These are phyloP conservation scores for Metschnikowia anglica DNA, from an alignment of 805 yeast genomes.

Conservation along the genomic window DNA sequence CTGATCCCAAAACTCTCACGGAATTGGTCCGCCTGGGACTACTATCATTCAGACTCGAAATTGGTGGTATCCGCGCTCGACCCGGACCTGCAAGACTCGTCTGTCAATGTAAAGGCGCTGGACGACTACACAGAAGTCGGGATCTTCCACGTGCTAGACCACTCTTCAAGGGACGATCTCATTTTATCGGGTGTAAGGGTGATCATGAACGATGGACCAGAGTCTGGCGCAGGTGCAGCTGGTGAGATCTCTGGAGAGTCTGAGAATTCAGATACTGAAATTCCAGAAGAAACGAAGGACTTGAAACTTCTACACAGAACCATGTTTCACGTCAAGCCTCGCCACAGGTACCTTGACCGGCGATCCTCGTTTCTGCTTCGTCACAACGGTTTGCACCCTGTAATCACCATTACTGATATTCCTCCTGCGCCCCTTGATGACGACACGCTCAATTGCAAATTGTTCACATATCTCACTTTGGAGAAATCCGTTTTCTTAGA, in stretches of 20 bases:
- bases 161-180: slow-evolving; percentile 34
- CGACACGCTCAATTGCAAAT: slow-evolving; percentile 26
- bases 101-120: not conserved
- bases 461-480: slow-evolving; percentile 34
- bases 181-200: slow-evolving; percentile 38
- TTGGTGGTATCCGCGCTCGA: slow-evolving; percentile 11
- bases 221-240: not conserved
- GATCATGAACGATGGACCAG: slow-evolving; percentile 21
- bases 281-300: not conserved
- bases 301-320: slow-evolving; percentile 30
- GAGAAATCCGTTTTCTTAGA: slow-evolving; percentile 38
- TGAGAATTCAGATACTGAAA: slow-evolving; percentile 2
- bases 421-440: slow-evolving; percentile 27
- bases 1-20: slow-evolving; percentile 1
- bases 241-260: slow-evolving; percentile 14
- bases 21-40: slow-evolving; percentile 17
- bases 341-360: slow-evolving; percentile 26
- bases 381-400: slow-evolving; percentile 41
- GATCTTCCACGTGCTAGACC: slow-evolving; percentile 31
- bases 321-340: slow-evolving; percentile 42
- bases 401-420: slow-evolving; percentile 17
- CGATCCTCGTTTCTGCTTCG: slow-evolving; percentile 5
- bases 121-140: slow-evolving; percentile 35
- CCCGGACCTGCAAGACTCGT: not conserved
- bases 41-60: slow-evolving; percentile 6